Base-by-base conservation (phyloP, 179 eudicot genomes). In the Silene coronaria region DNA sequence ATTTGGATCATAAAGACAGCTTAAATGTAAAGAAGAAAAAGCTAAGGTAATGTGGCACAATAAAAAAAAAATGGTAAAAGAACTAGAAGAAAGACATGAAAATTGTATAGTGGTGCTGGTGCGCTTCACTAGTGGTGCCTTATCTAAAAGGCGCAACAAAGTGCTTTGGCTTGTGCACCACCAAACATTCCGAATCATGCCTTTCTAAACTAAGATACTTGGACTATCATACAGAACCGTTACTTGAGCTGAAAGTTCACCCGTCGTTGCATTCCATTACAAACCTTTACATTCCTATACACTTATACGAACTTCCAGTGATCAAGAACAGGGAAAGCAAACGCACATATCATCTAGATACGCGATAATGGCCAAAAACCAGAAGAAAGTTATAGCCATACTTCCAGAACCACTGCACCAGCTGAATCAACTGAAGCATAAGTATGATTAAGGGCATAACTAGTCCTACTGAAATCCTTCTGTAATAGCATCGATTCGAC, bases 331-430 rank as follows among this genome's bases (percentile, higher is more conserved):
- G 3, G 2, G 19, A 68, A 11, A 22, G 9, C 34, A 42, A 12
- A 23, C 42, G 34, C 17, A 45, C 13, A 34, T 17, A 66, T 8
- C 11, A 64, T 3, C n/a, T 3, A 19, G 48, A 66, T 32, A 12
- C 2, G 13, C 32, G 4, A 12, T 7, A 66, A 16, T 19, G 24
- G 14, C 42, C 3, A 42, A 62, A 62, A 23, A 62, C 13, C n/a
- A 14, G 66, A 62, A 17, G n/a, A 62, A 62, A 62, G 26, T 26
- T 24, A 27, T 23, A 62, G 32, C 34, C 67, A 26, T n/a, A 67
- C 27, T 67, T 36, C 23, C 71, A 67, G n/a, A 26, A 67, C 46
- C 71, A 68, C 71, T 34, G n/a, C 13, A 67, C 46, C 71, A 68
- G 72, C 58, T 42, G 71, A 13, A 36, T 11, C 45, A 36, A 36